These are phyloP conservation scores for Penicillium sp. DNA, from an alignment of 2,329 filamentous ascomycete species.

Conservation along the genomic window DNA sequence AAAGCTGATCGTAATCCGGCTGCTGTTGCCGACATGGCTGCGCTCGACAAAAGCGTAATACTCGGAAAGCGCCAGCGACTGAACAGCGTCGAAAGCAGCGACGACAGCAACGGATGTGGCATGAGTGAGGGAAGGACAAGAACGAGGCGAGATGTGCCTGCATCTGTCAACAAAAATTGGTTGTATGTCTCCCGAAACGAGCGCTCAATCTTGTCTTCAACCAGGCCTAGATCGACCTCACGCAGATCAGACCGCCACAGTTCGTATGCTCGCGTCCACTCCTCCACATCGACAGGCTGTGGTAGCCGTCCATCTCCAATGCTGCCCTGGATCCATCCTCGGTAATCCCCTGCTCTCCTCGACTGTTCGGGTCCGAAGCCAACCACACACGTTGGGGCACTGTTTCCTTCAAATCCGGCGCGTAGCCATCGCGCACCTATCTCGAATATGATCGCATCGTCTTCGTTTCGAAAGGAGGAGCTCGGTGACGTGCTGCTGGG, in stretches of 20 bases:
- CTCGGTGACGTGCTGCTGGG: conserved; percentile 57
- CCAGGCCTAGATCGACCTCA: conserved; percentile 68
- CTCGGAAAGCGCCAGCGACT: conserved; percentile 73
- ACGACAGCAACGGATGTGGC: conserved; percentile 72
- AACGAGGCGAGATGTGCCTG: conserved; percentile 68
- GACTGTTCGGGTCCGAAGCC: conserved; percentile 72
- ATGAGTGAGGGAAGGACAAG: conserved; percentile 73
- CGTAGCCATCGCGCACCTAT: conserved; percentile 74
- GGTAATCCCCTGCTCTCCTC: conserved; percentile 75
- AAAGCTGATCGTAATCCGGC: conserved; percentile 83
- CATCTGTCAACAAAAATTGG: conserved; percentile 60
- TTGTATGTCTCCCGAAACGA: conserved; percentile 76
- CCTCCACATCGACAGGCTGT: conserved; percentile 30
- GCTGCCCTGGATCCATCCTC: conserved; percentile 61
- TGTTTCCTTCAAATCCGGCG: conserved; percentile 82
- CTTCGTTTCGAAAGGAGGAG: conserved; percentile 63
- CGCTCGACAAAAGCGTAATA: conserved; percentile 73
- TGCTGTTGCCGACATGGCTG: conserved; percentile 69
- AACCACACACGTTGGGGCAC: conserved; percentile 65
- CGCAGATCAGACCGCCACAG: conserved; percentile 76
- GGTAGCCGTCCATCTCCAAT: conserved; percentile 41
- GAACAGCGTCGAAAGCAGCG: conserved; percentile 74
- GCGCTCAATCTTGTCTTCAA: conserved; percentile 83
- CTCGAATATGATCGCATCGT: conserved; percentile 80
- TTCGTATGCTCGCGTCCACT: conserved; percentile 55